Evolutionary conservation across 768 basidiomycete genomes (phyloP).

Genomic region (Tulasnella sp.): DNA sequence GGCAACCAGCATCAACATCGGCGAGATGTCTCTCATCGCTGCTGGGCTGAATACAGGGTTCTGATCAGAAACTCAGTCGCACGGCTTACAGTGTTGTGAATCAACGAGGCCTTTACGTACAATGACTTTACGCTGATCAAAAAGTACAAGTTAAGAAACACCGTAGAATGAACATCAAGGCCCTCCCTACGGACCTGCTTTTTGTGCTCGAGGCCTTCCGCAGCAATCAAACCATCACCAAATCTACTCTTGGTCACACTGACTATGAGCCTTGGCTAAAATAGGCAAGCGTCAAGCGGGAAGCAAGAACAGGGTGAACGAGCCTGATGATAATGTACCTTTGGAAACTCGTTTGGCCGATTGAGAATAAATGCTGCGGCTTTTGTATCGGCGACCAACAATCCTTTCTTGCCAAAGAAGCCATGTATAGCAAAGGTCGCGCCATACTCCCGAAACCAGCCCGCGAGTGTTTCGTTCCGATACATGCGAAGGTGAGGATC

Average conservation of each 20-base stretch:
- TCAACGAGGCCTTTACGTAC: background rate
- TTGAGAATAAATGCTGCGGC: slow-evolving; percentile 9
- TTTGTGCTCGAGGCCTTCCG: slow-evolving; percentile 11
- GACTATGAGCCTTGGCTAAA: background rate
- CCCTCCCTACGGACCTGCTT: slow-evolving; percentile 13
- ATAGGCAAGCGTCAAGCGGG: too few species aligned
- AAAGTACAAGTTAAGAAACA: background rate
- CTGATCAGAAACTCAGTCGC: background rate
- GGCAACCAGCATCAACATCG: slow-evolving; percentile 47
- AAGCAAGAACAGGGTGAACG: background rate
- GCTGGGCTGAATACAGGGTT: slow-evolving; percentile 23
- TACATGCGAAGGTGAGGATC: too few species aligned
- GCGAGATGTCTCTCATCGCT: slow-evolving; percentile 47
- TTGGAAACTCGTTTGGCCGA: slow-evolving; percentile 5
- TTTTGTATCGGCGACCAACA: background rate
- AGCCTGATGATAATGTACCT: background rate
- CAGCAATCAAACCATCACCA: background rate
- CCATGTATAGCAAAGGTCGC: slow-evolving; percentile 4
- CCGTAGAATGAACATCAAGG: too few species aligned
- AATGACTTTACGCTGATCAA: background rate
- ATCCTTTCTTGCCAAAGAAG: background rate
- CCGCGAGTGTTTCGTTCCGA: too few species aligned
- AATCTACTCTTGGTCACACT: background rate
- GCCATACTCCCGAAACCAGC: slow-evolving; percentile 4
- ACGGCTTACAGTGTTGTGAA: background rate